Conservation (phyloP, 1,139 yeast genomes). For the Magnusiomyces tetraspermus region DNA sequence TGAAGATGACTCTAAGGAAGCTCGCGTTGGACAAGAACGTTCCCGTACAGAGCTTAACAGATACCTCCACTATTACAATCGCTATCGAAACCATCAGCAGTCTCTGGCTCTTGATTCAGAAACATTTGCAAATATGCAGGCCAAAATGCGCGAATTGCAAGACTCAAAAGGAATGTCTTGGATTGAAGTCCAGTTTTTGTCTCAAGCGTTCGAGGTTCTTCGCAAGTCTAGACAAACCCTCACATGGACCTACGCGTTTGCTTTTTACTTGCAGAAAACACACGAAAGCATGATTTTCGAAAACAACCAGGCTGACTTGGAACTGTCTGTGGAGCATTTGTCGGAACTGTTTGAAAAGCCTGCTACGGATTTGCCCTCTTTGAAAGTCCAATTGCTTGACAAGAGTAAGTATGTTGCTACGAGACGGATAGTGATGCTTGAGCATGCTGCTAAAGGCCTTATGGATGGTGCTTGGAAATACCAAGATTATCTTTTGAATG, state of each 20-base stretch:
- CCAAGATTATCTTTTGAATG: background rate
- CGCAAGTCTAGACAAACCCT: conserved; percentile 65
- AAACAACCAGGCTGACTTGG: conserved; percentile 61
- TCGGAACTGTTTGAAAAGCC: conserved; percentile 52
- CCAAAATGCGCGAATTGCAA: conserved; percentile 56
- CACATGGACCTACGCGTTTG: conserved; percentile 87
- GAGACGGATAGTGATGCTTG: conserved; percentile 30
- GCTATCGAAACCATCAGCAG: conserved; percentile 67
- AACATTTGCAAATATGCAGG: conserved; percentile 53
- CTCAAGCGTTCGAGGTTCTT: conserved; percentile 58
- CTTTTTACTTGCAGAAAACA: conserved; percentile 52
- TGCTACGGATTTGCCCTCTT: conserved; percentile 26
- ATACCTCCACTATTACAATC: conserved; percentile 67
- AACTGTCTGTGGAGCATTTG: conserved; percentile 67
- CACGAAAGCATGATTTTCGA: conserved; percentile 48
- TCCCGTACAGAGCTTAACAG: conserved; percentile 43
- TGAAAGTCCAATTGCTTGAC: conserved; percentile 30
- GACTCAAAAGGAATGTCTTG: conserved; percentile 60
- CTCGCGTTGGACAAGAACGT: conserved; percentile 31
- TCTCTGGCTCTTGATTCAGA: conserved; percentile 67
- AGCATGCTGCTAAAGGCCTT: conserved; percentile 31
- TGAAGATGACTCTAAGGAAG: conserved; percentile 33
- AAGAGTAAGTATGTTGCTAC: conserved; percentile 32
- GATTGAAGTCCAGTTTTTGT: conserved; percentile 82
- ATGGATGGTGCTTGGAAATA: conserved; percentile 31